These are phyloP conservation scores for Fusarium pseudoanthophilum DNA, from an alignment of 2,329 filamentous ascomycete genomes.

Conservation along the genomic window DNA sequence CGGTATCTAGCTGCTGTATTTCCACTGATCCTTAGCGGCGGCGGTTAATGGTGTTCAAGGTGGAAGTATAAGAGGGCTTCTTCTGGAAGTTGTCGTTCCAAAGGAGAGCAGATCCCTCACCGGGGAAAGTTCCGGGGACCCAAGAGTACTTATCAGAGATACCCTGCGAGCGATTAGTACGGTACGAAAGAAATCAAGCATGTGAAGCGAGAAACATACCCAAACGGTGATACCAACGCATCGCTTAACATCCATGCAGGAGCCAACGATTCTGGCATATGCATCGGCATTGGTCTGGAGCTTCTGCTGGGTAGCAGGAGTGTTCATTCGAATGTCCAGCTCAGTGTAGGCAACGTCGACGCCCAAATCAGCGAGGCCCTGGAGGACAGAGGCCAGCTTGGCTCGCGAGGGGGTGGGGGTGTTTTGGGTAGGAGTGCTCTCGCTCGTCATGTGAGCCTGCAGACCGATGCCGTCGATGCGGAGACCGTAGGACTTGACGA, in stretches of 20 bases:
- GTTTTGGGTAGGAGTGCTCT: slow-evolving; percentile 18
- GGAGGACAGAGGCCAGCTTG: not conserved
- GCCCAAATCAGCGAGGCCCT: slow-evolving; percentile 4
- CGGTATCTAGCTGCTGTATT: not conserved
- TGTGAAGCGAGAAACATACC: not conserved
- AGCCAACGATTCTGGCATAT: slow-evolving; percentile 11
- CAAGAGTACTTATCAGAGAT: slow-evolving; percentile 23
- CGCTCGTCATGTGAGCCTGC: slow-evolving; percentile 23
- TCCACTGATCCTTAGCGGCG: not conserved
- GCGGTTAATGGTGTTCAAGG: slow-evolving; percentile 4
- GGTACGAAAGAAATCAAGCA: too few species aligned
- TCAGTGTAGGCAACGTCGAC: slow-evolving; percentile 17
- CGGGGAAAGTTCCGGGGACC: slow-evolving; percentile 2
- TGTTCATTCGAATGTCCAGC: slow-evolving; percentile 17
- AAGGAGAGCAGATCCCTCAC: slow-evolving; percentile 13
- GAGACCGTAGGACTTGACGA: slow-evolving; percentile 13
- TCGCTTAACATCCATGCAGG: slow-evolving; percentile 21
- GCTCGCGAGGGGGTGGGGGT: slow-evolving; percentile 10
- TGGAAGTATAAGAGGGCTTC: slow-evolving; percentile 17
- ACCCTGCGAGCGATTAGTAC: not conserved
- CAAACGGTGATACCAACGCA: slow-evolving; percentile 20
- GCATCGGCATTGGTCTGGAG: slow-evolving; percentile 12
- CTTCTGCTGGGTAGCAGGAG: slow-evolving; percentile 4
- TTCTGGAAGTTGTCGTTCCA: slow-evolving; percentile 23
- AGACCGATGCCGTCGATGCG: slow-evolving; percentile 20